Evolutionary conservation across 768 basidiomycete species (phyloP).

Genomic region (Termitomyces sp.): DNA sequence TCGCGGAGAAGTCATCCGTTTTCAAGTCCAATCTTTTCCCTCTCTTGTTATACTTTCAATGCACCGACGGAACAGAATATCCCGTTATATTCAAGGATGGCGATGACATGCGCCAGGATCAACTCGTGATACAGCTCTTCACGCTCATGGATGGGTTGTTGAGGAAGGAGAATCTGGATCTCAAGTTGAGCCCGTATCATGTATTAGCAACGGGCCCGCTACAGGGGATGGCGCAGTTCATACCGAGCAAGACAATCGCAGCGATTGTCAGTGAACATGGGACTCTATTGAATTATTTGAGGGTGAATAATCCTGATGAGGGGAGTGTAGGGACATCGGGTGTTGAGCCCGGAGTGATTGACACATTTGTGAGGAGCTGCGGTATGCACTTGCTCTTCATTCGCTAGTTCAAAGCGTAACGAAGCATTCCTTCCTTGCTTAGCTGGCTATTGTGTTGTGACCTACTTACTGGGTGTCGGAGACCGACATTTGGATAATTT

Average conservation of each 20-base stretch:
- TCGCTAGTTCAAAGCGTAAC: background rate
- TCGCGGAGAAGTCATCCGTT: slow-evolving; percentile 87
- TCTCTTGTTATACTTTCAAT: slow-evolving; percentile 85
- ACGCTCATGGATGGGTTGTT: slow-evolving; percentile 95
- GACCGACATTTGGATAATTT: slow-evolving; percentile 97
- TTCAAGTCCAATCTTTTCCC: slow-evolving; percentile 98
- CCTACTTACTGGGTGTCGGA: slow-evolving; percentile 93
- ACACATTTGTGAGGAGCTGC: slow-evolving; percentile 95
- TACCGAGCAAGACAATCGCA: slow-evolving; percentile 93
- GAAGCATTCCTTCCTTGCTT: background rate
- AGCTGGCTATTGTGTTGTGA: slow-evolving; percentile 98
- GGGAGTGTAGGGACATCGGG: slow-evolving; percentile 93
- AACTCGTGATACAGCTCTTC: slow-evolving; percentile 97
- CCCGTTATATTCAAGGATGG: slow-evolving; percentile 99
- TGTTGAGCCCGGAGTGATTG: slow-evolving; percentile 91
- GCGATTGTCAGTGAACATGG: slow-evolving; percentile 92
- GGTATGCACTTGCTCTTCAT: slow-evolving; percentile 45
- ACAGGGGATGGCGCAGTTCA: slow-evolving; percentile 96
- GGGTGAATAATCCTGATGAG: slow-evolving; percentile 86
- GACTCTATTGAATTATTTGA: slow-evolving; percentile 80
- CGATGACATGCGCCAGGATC: slow-evolving; percentile 97
- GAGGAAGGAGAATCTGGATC: slow-evolving; percentile 91
- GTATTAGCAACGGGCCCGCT: slow-evolving; percentile 88
- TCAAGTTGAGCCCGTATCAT: slow-evolving; percentile 86
- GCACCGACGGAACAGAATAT: slow-evolving; percentile 78